These are phyloP conservation scores for Leccinum subatratum DNA, from an alignment of 1,284 basidiomycete species.

Conservation along the genomic window DNA sequence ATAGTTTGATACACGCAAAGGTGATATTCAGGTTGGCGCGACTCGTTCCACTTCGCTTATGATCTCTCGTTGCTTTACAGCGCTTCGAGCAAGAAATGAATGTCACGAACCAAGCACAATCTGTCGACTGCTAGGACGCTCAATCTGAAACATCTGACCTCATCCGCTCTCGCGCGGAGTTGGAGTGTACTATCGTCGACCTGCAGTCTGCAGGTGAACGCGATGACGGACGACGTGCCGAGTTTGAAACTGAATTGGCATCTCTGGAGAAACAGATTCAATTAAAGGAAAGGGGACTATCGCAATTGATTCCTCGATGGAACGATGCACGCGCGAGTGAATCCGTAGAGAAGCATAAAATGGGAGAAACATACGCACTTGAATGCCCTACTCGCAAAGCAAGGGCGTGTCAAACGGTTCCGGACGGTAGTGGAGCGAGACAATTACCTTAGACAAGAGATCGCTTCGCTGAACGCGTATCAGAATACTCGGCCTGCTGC, in stretches of 20 bases:
- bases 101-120: constrained; percentile 66
- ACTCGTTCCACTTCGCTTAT: constrained; percentile 7
- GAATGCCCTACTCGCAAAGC: constrained; percentile 77
- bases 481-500: constrained; percentile 47
- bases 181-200: constrained; percentile 82
- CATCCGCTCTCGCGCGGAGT: constrained; percentile 70
- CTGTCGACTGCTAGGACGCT: constrained; percentile 70
- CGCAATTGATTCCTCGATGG: constrained; percentile 65
- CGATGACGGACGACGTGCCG: constrained; percentile 60
- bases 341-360: constrained; percentile 59
- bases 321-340: constrained; percentile 54
- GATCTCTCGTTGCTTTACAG: constrained; percentile 36
- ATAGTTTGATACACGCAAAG: constrained; percentile 80
- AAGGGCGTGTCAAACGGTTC: constrained; percentile 83
- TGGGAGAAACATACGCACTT: constrained; percentile 74
- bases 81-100: constrained; percentile 70
- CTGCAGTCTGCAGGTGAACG: constrained; percentile 59
- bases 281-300: constrained; percentile 61
- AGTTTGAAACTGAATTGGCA: constrained; percentile 64
- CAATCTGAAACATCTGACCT: constrained; percentile 78
- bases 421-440: constrained; percentile 81
- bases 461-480: constrained; percentile 63
- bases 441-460: constrained; percentile 68
- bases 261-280: constrained; percentile 57
- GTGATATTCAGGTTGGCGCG: constrained; percentile 67